These are phyloP conservation scores for Xylaria curta DNA, from an alignment of 495 filamentous ascomycete genomes.

Conservation along the genomic window DNA sequence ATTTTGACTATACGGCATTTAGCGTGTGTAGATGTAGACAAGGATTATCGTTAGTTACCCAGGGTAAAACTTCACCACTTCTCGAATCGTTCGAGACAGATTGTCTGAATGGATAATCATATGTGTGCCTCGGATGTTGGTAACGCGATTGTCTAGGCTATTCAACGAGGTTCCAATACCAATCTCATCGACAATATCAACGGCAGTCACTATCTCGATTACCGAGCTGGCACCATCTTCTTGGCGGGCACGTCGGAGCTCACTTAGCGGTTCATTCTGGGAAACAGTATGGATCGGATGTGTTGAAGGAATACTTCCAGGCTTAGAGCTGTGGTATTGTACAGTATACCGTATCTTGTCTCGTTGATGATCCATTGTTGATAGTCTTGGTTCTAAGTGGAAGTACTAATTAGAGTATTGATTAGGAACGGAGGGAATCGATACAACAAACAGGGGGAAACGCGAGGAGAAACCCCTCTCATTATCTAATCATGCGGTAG, in stretches of 20 bases:
- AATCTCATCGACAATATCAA: not conserved
- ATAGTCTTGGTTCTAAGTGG: not conserved
- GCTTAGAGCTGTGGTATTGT: not conserved
- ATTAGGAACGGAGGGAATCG: not conserved
- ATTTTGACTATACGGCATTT: not conserved
- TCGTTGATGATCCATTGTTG: not conserved
- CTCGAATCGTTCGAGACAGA: not conserved
- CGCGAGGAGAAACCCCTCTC: not conserved
- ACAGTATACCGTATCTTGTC: not conserved
- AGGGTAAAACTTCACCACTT: not conserved
- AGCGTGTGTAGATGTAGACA: not conserved
- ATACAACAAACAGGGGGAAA: not conserved
- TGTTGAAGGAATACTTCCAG: not conserved
- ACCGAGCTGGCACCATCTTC: not conserved
- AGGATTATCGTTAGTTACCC: not conserved
- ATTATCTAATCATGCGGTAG: not conserved
- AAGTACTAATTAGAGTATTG: not conserved
- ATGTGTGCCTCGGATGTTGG: not conserved
- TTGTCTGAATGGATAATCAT: conserved; percentile 3
- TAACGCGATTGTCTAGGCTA: not conserved
- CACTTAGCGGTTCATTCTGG: not conserved
- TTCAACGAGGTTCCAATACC: not conserved
- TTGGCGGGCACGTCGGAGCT: not conserved
- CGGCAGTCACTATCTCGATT: conserved; percentile 7
- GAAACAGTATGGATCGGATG: not conserved